Evolutionary conservation across 2,329 filamentous ascomycete species (phyloP), one percentile per base, ranked within the genome.

Genomic region (Parafenestella ontariensis): DNA sequence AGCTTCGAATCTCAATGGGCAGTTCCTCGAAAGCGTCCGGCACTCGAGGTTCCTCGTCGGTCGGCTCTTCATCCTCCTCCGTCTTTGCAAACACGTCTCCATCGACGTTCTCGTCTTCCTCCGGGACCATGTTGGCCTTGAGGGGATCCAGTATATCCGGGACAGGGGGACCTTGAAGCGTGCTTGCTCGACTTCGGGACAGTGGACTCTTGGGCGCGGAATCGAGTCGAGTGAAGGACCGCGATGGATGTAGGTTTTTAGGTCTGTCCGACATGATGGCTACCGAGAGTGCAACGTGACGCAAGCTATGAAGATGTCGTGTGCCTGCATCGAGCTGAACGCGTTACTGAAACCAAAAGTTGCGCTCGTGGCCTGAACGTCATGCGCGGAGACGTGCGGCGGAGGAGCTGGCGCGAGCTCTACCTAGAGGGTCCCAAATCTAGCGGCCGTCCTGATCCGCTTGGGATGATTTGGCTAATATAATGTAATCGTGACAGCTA

Each of bases 1-100:
- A 79, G 75, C 91, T 95, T 54, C 95, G 85, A 54, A 99, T 85
- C 82, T 99, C 95, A 68, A 97, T 95, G 13, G 95, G 95, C 37
- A 99, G 86, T 69, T 96, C 90, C 66, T 96, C 91, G 59, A 95
- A 88, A 52, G 91, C 88, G 59, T 91, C 85, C 3, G 89, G 80
- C 11, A 81, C 64, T 39, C 73, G 65, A 47, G 75, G 44, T 26
- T 72, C 73, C 20, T 4, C 52, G 45, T 8, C 23, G 28, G 18
- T 37, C 51, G 6, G 56, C 8, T 72, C 69, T 11, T 73, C 73
- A 7, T 73, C 72, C 31, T 75, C 64, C 21, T 74, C 70, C 37
- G 71, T 70, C 46, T 72, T 72, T 24, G 75, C 73, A 57, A 81
- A 81, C 15, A 81, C 74, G 58, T 78, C 69, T 34, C 70, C 67